Conservation (phyloP, 148 eudicot species). For the Cornus controversa region DNA sequence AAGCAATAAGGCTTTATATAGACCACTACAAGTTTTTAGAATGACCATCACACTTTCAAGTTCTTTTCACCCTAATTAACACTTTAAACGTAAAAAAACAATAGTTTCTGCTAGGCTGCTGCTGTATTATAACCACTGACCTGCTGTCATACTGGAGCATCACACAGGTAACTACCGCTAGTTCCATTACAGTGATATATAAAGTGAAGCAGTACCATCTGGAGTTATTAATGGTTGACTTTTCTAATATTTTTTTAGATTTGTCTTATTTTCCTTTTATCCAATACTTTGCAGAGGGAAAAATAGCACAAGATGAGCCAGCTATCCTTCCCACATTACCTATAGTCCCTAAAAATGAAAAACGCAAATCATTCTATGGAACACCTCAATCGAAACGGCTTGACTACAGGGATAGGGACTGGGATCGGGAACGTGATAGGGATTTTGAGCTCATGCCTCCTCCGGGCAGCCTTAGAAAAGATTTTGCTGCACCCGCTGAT, state of each 20-base stretch:
- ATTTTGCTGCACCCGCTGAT: slow-evolving; percentile 69
- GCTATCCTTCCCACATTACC: slow-evolving; percentile 86
- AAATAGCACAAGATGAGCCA: slow-evolving; percentile 86
- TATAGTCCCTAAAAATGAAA: slow-evolving; percentile 77
- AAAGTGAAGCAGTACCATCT: not conserved
- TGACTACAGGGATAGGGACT: slow-evolving; percentile 81
- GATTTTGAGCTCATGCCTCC: slow-evolving; percentile 99
- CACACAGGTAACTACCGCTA: not conserved
- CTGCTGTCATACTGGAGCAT: not conserved
- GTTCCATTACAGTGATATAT: not conserved
- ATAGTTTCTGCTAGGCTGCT: not conserved
- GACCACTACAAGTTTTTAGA: too few relatives aligned
- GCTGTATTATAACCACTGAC: not conserved
- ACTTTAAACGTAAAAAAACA: too few relatives aligned
- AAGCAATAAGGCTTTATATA: not conserved
- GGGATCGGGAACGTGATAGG: slow-evolving; percentile 88
- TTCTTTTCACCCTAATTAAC: too few relatives aligned
- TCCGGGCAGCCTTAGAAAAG: slow-evolving; percentile 87
- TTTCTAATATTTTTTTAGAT: slow-evolving; percentile 8
- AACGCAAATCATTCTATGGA: slow-evolving; percentile 53
- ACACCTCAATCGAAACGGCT: slow-evolving; percentile 72
- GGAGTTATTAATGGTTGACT: not conserved
- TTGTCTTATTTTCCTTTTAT: slow-evolving; percentile 3
- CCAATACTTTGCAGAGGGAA: slow-evolving; percentile 67
- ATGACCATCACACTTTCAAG: too few relatives aligned